Evolutionary conservation across 2,329 filamentous ascomycete genomes (phyloP).

Genomic region (Onygenales sp.): DNA sequence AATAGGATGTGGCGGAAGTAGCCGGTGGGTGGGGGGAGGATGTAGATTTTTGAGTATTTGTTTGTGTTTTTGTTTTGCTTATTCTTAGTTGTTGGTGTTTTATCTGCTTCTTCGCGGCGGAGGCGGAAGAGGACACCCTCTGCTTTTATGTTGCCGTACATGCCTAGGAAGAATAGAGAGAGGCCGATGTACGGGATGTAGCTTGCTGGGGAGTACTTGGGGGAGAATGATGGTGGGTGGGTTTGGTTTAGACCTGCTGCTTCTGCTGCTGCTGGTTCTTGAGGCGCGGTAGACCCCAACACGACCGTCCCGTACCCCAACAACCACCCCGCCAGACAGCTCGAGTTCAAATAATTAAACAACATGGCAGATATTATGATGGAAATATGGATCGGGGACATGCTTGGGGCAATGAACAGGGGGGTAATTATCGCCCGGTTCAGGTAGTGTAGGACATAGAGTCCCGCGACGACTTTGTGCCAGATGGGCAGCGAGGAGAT

Average conservation of each 20-base stretch:
- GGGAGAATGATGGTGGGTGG: not conserved
- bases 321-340: slow-evolving; percentile 70
- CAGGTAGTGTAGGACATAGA: slow-evolving; percentile 70
- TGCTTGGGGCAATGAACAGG: slow-evolving; percentile 70
- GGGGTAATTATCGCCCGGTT: slow-evolving; percentile 83
- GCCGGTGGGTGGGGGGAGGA: slow-evolving; percentile 69
- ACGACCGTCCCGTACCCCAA: slow-evolving; percentile 59
- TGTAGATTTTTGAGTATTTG: slow-evolving; percentile 70
- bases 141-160: slow-evolving; percentile 75
- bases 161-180: slow-evolving; percentile 64
- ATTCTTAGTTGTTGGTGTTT: slow-evolving; percentile 44
- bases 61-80: slow-evolving; percentile 26
- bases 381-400: slow-evolving; percentile 73
- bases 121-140: slow-evolving; percentile 87
- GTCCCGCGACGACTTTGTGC: slow-evolving; percentile 26
- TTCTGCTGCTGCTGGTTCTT: slow-evolving; percentile 8
- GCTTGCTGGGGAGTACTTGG: slow-evolving; percentile 37
- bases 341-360: slow-evolving; percentile 77
- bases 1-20: slow-evolving; percentile 76
- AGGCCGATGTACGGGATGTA: slow-evolving; percentile 52
- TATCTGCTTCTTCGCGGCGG: slow-evolving; percentile 54
- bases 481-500: slow-evolving; percentile 22
- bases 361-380: slow-evolving; percentile 55
- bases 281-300: slow-evolving; percentile 9
- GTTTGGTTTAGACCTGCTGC: slow-evolving; percentile 8